These are phyloP conservation scores for Suillus subalutaceus DNA, from an alignment of 768 basidiomycete genomes.

Conservation along the genomic window DNA sequence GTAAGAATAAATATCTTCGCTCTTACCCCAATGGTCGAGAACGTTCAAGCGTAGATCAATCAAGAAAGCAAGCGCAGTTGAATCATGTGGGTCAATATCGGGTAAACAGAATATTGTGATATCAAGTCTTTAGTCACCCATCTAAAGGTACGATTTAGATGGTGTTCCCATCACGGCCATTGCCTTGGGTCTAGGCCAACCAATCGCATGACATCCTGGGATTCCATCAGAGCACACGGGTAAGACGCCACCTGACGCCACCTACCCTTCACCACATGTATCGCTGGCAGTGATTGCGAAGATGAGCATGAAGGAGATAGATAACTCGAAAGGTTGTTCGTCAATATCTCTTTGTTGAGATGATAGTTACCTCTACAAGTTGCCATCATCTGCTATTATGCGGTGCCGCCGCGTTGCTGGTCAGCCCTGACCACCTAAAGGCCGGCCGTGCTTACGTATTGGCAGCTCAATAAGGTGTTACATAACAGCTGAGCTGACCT, in stretches of 20 bases:
- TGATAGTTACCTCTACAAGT: neutral
- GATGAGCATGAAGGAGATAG: neutral
- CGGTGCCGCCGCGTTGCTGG: neutral
- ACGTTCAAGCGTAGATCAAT: neutral
- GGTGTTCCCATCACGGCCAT: slow-evolving; percentile 5
- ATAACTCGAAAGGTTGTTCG: neutral
- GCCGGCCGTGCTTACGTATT: neutral
- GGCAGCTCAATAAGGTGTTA: neutral
- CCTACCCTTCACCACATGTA: neutral
- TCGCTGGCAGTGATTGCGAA: neutral
- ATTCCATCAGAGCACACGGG: neutral
- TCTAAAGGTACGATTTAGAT: neutral
- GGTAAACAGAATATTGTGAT: neutral
- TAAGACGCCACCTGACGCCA: neutral
- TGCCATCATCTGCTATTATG: neutral
- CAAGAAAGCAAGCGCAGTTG: neutral
- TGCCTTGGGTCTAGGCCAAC: slow-evolving; percentile 1
- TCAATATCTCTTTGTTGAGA: neutral
- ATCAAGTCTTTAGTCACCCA: neutral
- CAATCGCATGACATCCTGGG: neutral
- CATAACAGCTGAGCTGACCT: neutral
- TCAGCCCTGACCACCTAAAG: neutral
- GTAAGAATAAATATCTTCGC: neutral
- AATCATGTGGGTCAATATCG: neutral
- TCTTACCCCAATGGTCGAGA: neutral